These are phyloP conservation scores for Cryptococcus sp. DNA, from an alignment of 1,284 basidiomycete species.

Conservation along the genomic window DNA sequence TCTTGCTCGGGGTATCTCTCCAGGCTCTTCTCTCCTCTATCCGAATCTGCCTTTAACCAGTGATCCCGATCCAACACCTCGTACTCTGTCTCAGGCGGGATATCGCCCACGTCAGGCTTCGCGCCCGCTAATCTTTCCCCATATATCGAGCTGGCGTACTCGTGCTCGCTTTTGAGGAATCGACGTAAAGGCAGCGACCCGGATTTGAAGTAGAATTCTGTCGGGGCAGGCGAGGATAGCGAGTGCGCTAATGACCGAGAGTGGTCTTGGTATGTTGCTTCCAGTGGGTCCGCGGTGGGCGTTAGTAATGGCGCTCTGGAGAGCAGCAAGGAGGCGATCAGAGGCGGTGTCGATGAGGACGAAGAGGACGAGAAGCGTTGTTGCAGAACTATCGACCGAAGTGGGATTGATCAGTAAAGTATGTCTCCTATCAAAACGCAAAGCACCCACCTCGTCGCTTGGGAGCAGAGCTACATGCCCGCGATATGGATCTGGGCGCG, in stretches of 20 bases:
- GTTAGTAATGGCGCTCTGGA: slow-evolving; percentile 83
- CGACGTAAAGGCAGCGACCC: slow-evolving; percentile 82
- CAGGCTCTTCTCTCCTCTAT: slow-evolving; percentile 66
- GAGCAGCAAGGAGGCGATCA: slow-evolving; percentile 64
- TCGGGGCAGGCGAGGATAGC: slow-evolving; percentile 83
- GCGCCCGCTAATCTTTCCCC: slow-evolving; percentile 61
- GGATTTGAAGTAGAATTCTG: slow-evolving; percentile 92
- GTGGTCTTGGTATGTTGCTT: slow-evolving; percentile 83
- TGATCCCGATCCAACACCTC: slow-evolving; percentile 32
- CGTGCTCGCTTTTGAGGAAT: slow-evolving; percentile 72
- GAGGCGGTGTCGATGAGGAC: slow-evolving; percentile 25
- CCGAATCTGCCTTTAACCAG: slow-evolving; percentile 29
- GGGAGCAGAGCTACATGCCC: slow-evolving; percentile 10
- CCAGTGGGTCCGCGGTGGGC: slow-evolving; percentile 72
- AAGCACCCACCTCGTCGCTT: slow-evolving; percentile 8
- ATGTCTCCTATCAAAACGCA: no score
- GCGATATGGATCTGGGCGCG: slow-evolving; percentile 10
- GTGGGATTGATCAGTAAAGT: no score
- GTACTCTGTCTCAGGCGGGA: slow-evolving; percentile 53
- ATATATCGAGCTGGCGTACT: slow-evolving; percentile 69
- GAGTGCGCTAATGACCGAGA: slow-evolving; percentile 79
- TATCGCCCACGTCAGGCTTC: slow-evolving; percentile 64
- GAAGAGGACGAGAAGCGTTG: slow-evolving; percentile 19
- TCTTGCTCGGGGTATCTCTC: slow-evolving; percentile 82
- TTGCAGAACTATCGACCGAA: slow-evolving; percentile 2